phyloP scores from a whole-genome alignment of 2,329 filamentous ascomycete species.

The Verticillium dahliae region DNA sequence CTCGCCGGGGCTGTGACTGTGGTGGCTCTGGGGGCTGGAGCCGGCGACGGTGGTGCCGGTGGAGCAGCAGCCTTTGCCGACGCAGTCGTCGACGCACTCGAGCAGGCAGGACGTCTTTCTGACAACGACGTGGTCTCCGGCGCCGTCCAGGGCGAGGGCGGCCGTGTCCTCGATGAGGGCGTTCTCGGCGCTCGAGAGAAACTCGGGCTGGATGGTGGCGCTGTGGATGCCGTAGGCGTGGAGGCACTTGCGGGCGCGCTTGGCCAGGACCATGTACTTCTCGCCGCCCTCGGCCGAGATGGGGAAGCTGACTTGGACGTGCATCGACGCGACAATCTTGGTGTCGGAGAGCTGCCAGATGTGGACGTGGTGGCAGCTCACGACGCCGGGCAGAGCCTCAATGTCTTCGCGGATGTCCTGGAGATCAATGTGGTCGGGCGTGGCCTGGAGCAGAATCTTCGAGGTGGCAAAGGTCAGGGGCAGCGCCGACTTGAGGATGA shows the following conservation, averaged over 20 bases:
- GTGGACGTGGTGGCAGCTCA: conserved; percentile 91
- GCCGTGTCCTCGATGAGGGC: conserved; percentile 21
- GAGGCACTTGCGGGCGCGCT: conserved; percentile 76
- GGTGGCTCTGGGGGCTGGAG: conserved; percentile 21
- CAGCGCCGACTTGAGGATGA: conserved; percentile 66
- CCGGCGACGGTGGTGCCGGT: conserved; percentile 21
- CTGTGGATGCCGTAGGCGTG: conserved; percentile 96
- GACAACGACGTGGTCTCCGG: conserved; percentile 15
- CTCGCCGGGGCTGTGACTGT: conserved; percentile 18
- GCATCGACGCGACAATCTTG: conserved; percentile 87
- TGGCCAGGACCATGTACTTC: conserved; percentile 87
- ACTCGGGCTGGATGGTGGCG: conserved; percentile 96
- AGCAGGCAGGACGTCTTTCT: conserved; percentile 36
- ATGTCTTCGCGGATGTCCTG: conserved; percentile 93
- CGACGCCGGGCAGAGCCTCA: conserved; percentile 71
- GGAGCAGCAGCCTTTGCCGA: conserved; percentile 37
- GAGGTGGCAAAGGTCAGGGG: conserved; percentile 74
- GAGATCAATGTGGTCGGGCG: conserved; percentile 79
- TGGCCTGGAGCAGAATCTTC: conserved; percentile 89
- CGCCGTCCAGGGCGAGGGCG: conserved; percentile 27
- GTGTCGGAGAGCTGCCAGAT: conserved; percentile 97
- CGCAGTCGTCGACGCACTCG: conserved; percentile 43
- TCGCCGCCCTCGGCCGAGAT: conserved; percentile 73
- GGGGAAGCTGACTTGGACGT: conserved; percentile 86
- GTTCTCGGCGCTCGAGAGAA: conserved; percentile 26